Evolutionary conservation across 106 monocot genomes (phyloP).

Genomic region (Dendrobium chrysotoxum): DNA sequence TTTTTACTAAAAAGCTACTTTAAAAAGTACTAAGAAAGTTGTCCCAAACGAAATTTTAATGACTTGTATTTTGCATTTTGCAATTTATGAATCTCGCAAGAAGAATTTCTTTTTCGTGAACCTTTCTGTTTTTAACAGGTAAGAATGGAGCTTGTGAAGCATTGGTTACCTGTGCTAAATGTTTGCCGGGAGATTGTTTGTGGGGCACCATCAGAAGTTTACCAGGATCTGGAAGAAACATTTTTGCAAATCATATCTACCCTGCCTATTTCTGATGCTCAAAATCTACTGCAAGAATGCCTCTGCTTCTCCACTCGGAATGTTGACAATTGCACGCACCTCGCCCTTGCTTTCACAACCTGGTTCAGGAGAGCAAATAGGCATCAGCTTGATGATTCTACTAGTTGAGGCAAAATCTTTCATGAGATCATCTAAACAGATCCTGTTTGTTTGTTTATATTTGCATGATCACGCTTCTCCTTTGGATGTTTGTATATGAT

Average conservation of each 20-base stretch:
- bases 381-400: slow-evolving; percentile 19
- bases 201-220: slow-evolving; percentile 35
- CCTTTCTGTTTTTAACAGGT: slow-evolving; percentile 36
- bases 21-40: no score
- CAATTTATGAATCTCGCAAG: neutral
- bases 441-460: neutral
- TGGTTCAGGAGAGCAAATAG: slow-evolving; percentile 83
- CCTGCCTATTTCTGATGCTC: slow-evolving; percentile 64
- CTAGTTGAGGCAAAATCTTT: neutral
- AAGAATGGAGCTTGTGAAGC: slow-evolving; percentile 71
- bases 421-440: neutral
- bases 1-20: no score
- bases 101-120: neutral
- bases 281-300: slow-evolving; percentile 70
- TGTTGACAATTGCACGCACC: slow-evolving; percentile 71
- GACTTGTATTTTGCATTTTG: neutral
- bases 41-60: neutral
- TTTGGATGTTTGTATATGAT: neutral
- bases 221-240: slow-evolving; percentile 80
- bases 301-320: slow-evolving; percentile 84
- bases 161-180: slow-evolving; percentile 92
- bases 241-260: slow-evolving; percentile 91
- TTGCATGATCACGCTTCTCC: neutral
- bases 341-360: slow-evolving; percentile 68
- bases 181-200: slow-evolving; percentile 63